These are phyloP conservation scores for Cyclotella distinguenda DNA, from an alignment of 108 stramenopile species.

Conservation along the genomic window DNA sequence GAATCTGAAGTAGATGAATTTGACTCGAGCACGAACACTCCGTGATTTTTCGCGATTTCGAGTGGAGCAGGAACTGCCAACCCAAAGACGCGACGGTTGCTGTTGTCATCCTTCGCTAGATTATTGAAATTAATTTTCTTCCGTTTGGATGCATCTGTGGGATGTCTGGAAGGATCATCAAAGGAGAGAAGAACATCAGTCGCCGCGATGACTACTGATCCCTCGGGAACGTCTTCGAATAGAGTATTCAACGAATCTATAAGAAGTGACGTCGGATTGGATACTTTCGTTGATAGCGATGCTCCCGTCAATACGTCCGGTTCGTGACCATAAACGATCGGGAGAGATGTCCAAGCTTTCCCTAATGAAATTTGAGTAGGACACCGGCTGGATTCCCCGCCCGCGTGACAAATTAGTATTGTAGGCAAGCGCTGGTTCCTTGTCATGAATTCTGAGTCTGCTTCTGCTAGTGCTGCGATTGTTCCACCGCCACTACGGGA, in stretches of 20 bases:
- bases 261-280: constrained; percentile 60
- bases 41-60: constrained; percentile 74
- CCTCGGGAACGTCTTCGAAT: constrained; percentile 50
- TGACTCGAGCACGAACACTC: constrained; percentile 60
- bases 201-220: constrained; percentile 67
- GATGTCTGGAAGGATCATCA: not conserved
- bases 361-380: constrained; percentile 79
- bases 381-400: constrained; percentile 79
- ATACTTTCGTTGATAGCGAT: constrained; percentile 4
- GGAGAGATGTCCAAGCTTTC: constrained; percentile 79
- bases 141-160: not conserved
- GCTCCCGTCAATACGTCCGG: not conserved
- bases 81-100: constrained; percentile 54
- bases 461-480: constrained; percentile 62
- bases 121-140: constrained; percentile 1
- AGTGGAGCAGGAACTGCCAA: constrained; percentile 76
- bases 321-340: constrained; percentile 10
- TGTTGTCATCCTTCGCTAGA: constrained; percentile 1
- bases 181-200: constrained; percentile 63
- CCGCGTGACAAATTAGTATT: constrained; percentile 71
- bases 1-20: not conserved
- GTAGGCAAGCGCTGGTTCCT: constrained; percentile 14
- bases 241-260: constrained; percentile 44
- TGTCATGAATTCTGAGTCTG: constrained; percentile 3
- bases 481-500: constrained; percentile 68